A percentile compares a stretch with the other conserved stretches of the same genome.
phyloP scores from a whole-genome alignment of 805 yeast genomes.

The Candida tibetensis region DNA sequence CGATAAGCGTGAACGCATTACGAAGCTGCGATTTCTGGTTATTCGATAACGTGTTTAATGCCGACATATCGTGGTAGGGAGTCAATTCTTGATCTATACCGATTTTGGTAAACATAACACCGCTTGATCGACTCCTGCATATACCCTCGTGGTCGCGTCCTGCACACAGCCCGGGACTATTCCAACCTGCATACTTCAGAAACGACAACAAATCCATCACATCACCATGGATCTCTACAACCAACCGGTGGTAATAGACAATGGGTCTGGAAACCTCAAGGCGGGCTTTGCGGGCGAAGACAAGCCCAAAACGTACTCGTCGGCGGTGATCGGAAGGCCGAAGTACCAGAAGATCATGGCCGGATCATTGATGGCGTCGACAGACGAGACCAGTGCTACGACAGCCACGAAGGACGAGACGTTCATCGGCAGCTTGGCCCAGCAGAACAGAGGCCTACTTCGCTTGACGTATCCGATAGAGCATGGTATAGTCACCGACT shows the following conservation, averaged over 20 bases:
- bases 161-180: too few species aligned
- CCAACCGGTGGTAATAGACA: constrained; percentile 47
- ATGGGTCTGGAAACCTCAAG: constrained; percentile 79
- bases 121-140: too few species aligned
- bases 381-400: constrained; percentile 9
- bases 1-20: constrained; percentile 76
- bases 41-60: constrained; percentile 47
- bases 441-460: constrained; percentile 73
- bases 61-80: constrained; percentile 18
- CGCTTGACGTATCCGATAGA: constrained; percentile 67
- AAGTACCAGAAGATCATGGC: constrained; percentile 85
- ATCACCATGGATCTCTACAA: constrained; percentile 29
- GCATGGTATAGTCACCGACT: constrained; percentile 75
- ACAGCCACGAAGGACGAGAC: constrained; percentile 43
- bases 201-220: neutral
- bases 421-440: constrained; percentile 76
- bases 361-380: constrained; percentile 25
- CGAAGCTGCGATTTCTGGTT: constrained; percentile 64
- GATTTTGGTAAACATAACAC: too few species aligned
- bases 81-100: neutral
- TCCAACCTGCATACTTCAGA: too few species aligned
- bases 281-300: constrained; percentile 95
- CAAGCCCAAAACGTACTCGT: constrained; percentile 62
- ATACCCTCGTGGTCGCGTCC: too few species aligned
- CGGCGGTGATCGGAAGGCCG: constrained; percentile 74